phyloP scores from a whole-genome alignment of 129 eudicot genomes.

The Solidago caesia region DNA sequence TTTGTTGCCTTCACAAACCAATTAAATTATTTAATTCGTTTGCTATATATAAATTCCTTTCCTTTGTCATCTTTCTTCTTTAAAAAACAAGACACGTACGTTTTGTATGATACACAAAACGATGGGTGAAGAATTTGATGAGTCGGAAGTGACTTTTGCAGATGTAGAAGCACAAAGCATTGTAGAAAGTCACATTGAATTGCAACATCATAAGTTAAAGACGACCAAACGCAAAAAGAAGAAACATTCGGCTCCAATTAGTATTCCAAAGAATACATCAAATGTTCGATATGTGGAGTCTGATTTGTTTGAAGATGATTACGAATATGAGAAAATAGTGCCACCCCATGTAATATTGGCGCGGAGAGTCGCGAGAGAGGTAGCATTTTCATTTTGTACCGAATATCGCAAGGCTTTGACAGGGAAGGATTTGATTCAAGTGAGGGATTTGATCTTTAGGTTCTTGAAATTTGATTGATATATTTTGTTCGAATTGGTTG shows the following conservation, averaged over 20 bases:
- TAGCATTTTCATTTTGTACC: conserved; percentile 54
- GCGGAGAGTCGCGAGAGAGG: conserved; percentile 50
- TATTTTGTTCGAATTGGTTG: neutral
- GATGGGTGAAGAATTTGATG: conserved; percentile 40
- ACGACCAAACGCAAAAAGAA: conserved; percentile 24
- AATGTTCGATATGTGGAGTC: conserved; percentile 32
- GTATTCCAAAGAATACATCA: conserved; percentile 23
- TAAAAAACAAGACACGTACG: neutral
- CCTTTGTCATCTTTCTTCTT: conserved; percentile 8
- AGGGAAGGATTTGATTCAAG: conserved; percentile 53
- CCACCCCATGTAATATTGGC: conserved; percentile 70
- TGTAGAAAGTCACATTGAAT: neutral
- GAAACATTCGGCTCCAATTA: conserved; percentile 24
- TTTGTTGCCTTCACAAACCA: conserved; percentile 30
- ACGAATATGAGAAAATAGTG: conserved; percentile 41
- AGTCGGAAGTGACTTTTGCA: conserved; percentile 36
- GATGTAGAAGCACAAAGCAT: conserved; percentile 15
- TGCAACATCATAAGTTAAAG: neutral
- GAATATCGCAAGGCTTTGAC: conserved; percentile 52
- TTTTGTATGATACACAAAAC: neutral
- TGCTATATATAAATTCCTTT: conserved; percentile 12
- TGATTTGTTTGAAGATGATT: conserved; percentile 45
- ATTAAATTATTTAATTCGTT: conserved; percentile 9
- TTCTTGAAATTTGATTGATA: conserved; percentile 47
- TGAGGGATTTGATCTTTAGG: conserved; percentile 63